Base-by-base conservation (phyloP, 306 rosid genomes). In the Pyrus communis region DNA sequence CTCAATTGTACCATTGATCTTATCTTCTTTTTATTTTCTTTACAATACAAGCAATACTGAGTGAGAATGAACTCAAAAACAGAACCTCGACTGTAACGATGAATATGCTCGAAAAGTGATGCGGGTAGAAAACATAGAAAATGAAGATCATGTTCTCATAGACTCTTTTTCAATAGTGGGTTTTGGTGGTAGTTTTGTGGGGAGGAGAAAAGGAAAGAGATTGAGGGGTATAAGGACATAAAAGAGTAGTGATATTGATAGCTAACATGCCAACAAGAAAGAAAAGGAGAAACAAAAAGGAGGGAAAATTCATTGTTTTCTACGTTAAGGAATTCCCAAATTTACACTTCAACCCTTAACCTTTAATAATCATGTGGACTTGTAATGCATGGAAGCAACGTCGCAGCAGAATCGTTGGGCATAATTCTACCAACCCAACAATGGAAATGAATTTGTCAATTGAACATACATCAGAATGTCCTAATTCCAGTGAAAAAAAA, bases 261-360 rank as follows among this genome's bases (percentile, higher is more conserved):
- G 52, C 54, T 15, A 75, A 77, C 85, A 80, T 84, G 86, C 91
- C 75, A 23, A 79, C 68, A 28, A 66, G 74, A 74, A 51, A 78
- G 62, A 83, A 74, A 45, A 61, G 15, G 54, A 66, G 9, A 23
- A 52, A 51, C 40, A 61, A 42, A 69, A 51, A 54, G 45, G 77
- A 22, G 70, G 33, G 68, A 59, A n/a, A 60, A 74, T 27, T 33
- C 73, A 21, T 22, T 70, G 51, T 74, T 78, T 78, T 73, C 68
- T 70, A 65, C 25, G 54, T 65, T 14, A 78, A 74, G 80, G 89
- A 84, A 85, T 85, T 78, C 59, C 70, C 43, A 67, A 82, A 82
- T 75, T 75, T 87, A 79, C 86, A 43, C 65, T 78, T 83, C 81
- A 78, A 83, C 54, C 85, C 25, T 45, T 59, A 0, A 59, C 66